Evolutionary conservation across 148 eudicot species (phyloP), one percentile per base, ranked within the genome.

Genomic region (Cornus kousa): DNA sequence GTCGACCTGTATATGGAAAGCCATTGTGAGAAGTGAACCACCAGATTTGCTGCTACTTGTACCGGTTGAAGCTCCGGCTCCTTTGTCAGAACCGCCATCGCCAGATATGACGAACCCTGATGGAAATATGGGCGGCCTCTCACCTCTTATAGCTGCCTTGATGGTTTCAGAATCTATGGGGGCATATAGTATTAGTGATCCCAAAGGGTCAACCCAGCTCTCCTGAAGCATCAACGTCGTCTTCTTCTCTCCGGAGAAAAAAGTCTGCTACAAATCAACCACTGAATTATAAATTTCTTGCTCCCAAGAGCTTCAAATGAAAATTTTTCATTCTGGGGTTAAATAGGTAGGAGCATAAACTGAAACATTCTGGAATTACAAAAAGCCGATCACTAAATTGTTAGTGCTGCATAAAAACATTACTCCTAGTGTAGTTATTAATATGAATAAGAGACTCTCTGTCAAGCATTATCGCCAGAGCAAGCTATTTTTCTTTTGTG

Each of bases 1-100:
- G 50, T 50, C 71, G 14, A 74, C 85, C 35, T 85, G 72, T n/a
- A 87, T 68, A 50, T 88, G 93, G 74, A 90, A 79, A 5, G 79
- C 89, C 50, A 83, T 78, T 3, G 91, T 90, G 0, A 90, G 53
- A 2, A 88, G 46, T 6, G 87, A 85, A 67, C 93, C 88, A 31
- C 78, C 60, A n/a, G 70, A 16, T 7, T 65, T 6, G 32, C 69
- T 66, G 0, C 60, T 22, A n/a, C 57, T 68, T 12, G 71, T 64
- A 78, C 81, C 78, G 22, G 74, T 73, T 20, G 86, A 86, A 72
- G 80, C 70, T 5, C 67, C 83, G 31, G 10, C 70, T 77, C 50
- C 75, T 5, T 20, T 80, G 37, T 39, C 48, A 0, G 82, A 40
- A 71, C 19, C 70, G 71, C 87, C 89, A 72, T 85, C 87, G 8